Evolutionary conservation across 202 grass and related monocot genomes (phyloP).

Genomic region (Hordeum pubiflorum): DNA sequence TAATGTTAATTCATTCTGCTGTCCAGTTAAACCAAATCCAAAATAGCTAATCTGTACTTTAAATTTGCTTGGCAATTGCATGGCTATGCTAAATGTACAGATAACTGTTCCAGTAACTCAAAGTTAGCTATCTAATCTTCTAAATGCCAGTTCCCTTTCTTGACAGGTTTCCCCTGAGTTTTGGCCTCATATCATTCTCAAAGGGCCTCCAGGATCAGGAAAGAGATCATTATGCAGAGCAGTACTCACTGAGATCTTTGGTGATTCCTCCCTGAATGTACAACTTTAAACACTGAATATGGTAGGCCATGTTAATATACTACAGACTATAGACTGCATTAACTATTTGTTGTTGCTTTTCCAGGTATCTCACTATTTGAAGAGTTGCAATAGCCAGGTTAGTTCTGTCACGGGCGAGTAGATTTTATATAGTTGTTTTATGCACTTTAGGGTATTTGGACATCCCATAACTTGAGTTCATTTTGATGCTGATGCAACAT

Average conservation of each 20-base stretch:
- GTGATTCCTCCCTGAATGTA: slow-evolving; percentile 63
- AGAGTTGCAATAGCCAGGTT: slow-evolving; percentile 50
- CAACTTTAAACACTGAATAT: slow-evolving; percentile 21
- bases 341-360: slow-evolving; percentile 26
- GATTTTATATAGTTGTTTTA: not conserved
- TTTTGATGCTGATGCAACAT: not conserved
- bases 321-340: not conserved
- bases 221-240: slow-evolving; percentile 67
- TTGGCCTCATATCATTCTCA: slow-evolving; percentile 64
- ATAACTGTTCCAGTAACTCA: not conserved
- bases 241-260: slow-evolving; percentile 51
- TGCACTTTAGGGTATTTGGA: not conserved
- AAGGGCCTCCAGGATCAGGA: slow-evolving; percentile 61
- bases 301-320: slow-evolving; percentile 2
- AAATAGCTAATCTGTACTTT: not conserved
- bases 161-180: slow-evolving; percentile 36
- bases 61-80: slow-evolving; percentile 20
- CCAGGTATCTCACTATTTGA: slow-evolving; percentile 59
- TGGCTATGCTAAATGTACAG: not conserved
- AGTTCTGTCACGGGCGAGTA: not conserved
- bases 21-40: not conserved
- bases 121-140: slow-evolving; percentile 15
- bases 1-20: not conserved
- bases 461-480: not conserved
- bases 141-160: slow-evolving; percentile 14